Evolutionary conservation across 768 basidiomycete species (phyloP), one percentile per base, ranked within the genome.

Genomic region (Rhodotorula graminis): DNA sequence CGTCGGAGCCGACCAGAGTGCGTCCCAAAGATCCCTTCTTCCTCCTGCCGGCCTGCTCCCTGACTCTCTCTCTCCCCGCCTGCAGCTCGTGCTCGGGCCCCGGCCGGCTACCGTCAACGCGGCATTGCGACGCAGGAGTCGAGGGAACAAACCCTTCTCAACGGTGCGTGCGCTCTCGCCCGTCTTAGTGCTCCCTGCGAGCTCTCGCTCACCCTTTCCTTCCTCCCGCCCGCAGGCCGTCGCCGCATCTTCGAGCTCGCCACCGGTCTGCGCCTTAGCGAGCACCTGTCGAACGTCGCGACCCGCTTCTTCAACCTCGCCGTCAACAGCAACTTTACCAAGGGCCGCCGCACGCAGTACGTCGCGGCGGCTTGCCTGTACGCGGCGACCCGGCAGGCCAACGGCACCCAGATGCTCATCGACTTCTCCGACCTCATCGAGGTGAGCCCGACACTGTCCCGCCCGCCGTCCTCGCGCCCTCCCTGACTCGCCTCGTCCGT

Each of bases 381-480:
- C 79, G 87, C 95, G 56, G 92, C 93, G 7, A 95, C 93, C 80
- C 82, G 95, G 71, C 89, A 93, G 81, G 90, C 90, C 78, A 91
- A 95, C 81, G 92, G 91, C 64, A 92, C 89, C 68, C 91, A 94
- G 81, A 98, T 98, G 96, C 87, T 99, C 37, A 98, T 99, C 73
- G 96, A 99, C 82, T 98, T 99, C 78, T 92, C 92, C n/a, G 95
- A 98, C 80, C 84, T 94, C 53, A 86, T 99, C 8, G 90, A 92
- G 84, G 94, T 90, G 76, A 76, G 81, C 76, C 2, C 9, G 37
- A 37, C 42, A 2, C 10, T 29, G n/a, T 33, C 16, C 40, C 21
- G 33, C 3, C 27, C 31, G 40, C 27, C 25, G 12, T 18, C 4
- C 4, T 1, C 29, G 0, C 40, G 25, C 27, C 72, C 42, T n/a